phyloP scores from a whole-genome alignment of 2,329 filamentous ascomycete genomes.

The Ophiognomonia clavigignenti-juglandacearum region DNA sequence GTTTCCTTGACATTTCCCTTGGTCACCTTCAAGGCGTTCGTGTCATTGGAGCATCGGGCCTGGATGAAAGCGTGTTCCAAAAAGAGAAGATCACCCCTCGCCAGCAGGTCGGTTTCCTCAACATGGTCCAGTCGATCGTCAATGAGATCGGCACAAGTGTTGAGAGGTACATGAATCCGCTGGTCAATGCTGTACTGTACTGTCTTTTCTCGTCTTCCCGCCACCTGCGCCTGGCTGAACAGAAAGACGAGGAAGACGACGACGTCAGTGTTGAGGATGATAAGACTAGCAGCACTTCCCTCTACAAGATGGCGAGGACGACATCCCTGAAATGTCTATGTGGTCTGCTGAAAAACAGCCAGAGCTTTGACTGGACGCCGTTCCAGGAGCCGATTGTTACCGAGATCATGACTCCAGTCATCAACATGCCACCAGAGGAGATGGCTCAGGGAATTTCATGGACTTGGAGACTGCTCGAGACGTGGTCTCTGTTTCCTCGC shows the following conservation, averaged over 20 bases:
- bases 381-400: constrained; percentile 68
- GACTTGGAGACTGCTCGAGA: constrained; percentile 72
- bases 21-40: constrained; percentile 61
- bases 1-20: constrained; percentile 78
- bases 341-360: constrained; percentile 69
- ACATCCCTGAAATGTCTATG: constrained; percentile 79
- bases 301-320: constrained; percentile 63
- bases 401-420: constrained; percentile 70
- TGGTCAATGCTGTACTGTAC: constrained; percentile 76
- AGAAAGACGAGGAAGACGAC: constrained; percentile 32
- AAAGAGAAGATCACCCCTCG: constrained; percentile 60
- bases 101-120: constrained; percentile 86
- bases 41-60: constrained; percentile 45
- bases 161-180: constrained; percentile 57
- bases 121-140: constrained; percentile 85
- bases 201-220: constrained; percentile 70
- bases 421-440: constrained; percentile 75
- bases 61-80: constrained; percentile 49
- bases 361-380: constrained; percentile 64
- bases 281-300: constrained; percentile 44
- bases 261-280: constrained; percentile 27
- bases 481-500: constrained; percentile 67
- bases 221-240: constrained; percentile 28
- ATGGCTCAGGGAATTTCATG: constrained; percentile 87
- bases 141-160: constrained; percentile 76